These are phyloP conservation scores for Aspergillus ostianus DNA, from an alignment of 495 filamentous ascomycete species.

Conservation along the genomic window DNA sequence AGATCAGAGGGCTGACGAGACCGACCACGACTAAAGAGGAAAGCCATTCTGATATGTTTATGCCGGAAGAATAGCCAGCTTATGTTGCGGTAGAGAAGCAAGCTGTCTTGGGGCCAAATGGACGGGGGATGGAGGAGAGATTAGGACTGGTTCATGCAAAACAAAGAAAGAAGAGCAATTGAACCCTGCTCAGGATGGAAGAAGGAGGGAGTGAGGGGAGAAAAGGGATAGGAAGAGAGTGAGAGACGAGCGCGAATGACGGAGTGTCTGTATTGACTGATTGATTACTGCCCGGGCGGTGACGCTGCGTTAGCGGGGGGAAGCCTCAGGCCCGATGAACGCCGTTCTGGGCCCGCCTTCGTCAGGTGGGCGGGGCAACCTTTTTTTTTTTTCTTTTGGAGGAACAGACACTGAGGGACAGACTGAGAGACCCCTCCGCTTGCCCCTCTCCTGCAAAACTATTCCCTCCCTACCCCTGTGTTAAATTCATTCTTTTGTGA, in stretches of 20 bases:
- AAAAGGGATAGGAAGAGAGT: neutral
- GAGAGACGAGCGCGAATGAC: conserved; percentile 4
- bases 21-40: conserved; percentile 77
- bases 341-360: conserved; percentile 16
- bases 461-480: neutral
- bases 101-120: neutral
- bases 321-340: conserved; percentile 21
- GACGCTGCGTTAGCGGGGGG: conserved; percentile 23
- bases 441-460: neutral
- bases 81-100: neutral
- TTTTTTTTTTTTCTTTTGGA: conserved; percentile 13
- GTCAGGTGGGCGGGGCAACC: conserved; percentile 35
- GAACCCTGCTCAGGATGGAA: neutral
- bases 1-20: conserved; percentile 55
- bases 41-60: conserved; percentile 63
- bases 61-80: conserved; percentile 13
- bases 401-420: neutral
- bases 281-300: conserved; percentile 16
- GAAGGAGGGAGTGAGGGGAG: neutral
- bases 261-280: neutral
- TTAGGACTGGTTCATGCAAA: conserved; percentile 2
- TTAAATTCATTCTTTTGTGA: neutral
- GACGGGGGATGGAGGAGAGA: neutral
- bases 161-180: neutral
- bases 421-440: neutral